phyloP scores from a whole-genome alignment of 1,284 basidiomycete genomes.

The Sanghuangporus baumii region DNA sequence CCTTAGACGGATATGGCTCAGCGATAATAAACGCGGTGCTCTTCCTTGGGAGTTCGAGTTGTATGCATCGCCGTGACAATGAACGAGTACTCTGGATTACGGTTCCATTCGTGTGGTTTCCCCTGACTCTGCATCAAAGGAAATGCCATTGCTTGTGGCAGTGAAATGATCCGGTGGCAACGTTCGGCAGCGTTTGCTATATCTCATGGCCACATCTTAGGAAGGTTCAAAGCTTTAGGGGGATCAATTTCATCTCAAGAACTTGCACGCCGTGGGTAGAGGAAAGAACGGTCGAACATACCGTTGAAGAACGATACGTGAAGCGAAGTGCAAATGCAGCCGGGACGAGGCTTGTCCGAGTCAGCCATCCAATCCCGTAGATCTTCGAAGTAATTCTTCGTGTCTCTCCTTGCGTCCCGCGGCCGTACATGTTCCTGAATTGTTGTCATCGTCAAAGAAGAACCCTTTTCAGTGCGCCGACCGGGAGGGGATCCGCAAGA shows the following conservation, averaged over 20 bases:
- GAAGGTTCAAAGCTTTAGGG: not conserved
- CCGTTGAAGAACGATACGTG: too few relatives aligned
- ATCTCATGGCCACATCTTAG: not conserved
- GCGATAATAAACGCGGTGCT: conserved; percentile 34
- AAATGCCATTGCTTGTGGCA: not conserved
- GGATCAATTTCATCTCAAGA: too few relatives aligned
- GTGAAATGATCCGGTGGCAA: not conserved
- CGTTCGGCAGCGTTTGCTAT: not conserved
- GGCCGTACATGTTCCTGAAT: too few relatives aligned
- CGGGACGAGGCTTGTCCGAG: too few relatives aligned
- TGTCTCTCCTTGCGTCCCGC: not conserved
- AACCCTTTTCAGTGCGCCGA: too few relatives aligned
- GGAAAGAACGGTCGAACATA: too few relatives aligned
- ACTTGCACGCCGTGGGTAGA: too few relatives aligned
- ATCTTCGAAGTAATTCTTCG: not conserved
- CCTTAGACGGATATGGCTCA: conserved; percentile 76
- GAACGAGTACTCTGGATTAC: not conserved
- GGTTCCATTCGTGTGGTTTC: not conserved
- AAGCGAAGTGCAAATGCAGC: too few relatives aligned
- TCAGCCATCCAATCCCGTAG: not conserved
- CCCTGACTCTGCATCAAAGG: not conserved
- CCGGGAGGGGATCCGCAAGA: too few relatives aligned
- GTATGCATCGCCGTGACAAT: conserved; percentile 26
- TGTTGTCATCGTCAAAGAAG: too few relatives aligned
- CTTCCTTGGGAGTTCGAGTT: conserved; percentile 70